A percentile compares a stretch with the other conserved stretches of the same genome.
These are phyloP conservation scores for Cordyceps cateniannulata DNA, from an alignment of 2,329 filamentous ascomycete species.

Conservation along the genomic window DNA sequence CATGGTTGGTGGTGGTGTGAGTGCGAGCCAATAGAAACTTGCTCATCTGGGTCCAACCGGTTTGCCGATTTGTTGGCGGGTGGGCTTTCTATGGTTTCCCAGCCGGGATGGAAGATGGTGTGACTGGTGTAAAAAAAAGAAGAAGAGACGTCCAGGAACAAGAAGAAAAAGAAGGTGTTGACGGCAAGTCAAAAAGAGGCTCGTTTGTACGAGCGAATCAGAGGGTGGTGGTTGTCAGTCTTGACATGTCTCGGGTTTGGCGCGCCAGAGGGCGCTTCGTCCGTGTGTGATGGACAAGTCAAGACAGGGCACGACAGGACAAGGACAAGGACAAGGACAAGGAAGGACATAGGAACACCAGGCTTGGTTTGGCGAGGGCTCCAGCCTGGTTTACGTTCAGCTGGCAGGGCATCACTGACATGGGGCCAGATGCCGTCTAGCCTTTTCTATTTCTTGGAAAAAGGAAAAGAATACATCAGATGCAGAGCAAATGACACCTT, in stretches of 20 bases:
- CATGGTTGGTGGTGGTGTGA: background rate
- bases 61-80: background rate
- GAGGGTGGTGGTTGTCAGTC: background rate
- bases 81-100: background rate
- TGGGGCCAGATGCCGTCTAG: background rate
- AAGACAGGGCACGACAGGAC: background rate
- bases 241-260: background rate
- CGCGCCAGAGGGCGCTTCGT: background rate
- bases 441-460: background rate
- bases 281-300: background rate
- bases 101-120: background rate
- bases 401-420: background rate
- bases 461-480: background rate
- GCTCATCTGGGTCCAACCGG: slow-evolving; percentile 24
- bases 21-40: slow-evolving; percentile 34
- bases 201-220: background rate
- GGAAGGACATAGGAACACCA: too few species aligned
- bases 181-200: background rate
- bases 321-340: background rate
- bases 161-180: background rate
- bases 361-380: too few species aligned
- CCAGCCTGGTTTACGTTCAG: background rate
- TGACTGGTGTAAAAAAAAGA: background rate
- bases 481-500: slow-evolving; percentile 1
- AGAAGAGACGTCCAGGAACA: background rate